A percentile compares a stretch with the other conserved stretches of the same genome.
Conservation (phyloP, 1,139 yeast species). For the Blastobotrys capitulatus region DNA sequence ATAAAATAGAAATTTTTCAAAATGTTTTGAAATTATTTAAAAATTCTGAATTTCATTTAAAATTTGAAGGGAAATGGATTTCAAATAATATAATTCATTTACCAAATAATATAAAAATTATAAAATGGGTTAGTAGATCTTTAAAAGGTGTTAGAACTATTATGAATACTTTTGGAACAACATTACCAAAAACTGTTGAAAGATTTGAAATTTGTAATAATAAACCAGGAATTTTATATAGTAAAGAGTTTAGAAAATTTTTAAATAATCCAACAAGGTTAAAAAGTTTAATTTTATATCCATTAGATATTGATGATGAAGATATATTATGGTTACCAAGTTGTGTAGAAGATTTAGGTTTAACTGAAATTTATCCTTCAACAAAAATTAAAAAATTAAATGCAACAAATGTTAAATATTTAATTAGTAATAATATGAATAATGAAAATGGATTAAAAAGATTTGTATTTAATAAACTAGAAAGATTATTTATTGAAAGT, state of each 20-base stretch:
- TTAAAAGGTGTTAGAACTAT: not conserved
- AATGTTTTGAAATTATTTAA: not conserved
- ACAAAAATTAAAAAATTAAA: not conserved
- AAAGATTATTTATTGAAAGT: conserved; percentile 1
- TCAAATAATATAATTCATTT: not conserved
- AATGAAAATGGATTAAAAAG: not conserved
- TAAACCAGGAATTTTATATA: not conserved
- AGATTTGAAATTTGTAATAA: conserved; percentile 1
- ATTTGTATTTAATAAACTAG: not conserved
- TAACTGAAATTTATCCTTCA: not conserved
- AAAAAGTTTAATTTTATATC: conserved; percentile 3
- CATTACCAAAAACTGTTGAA: not conserved
- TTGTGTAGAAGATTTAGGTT: conserved; percentile 5
- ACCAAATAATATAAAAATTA: not conserved
- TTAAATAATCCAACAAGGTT: not conserved
- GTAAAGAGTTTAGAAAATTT: not conserved
- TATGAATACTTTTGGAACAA: not conserved
- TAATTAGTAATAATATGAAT: conserved; percentile 1
- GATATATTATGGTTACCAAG: conserved; percentile 3
- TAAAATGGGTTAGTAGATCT: conserved; percentile 3
- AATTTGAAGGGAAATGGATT: not conserved
- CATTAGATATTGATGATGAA: conserved; percentile 1
- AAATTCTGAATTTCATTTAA: not conserved
- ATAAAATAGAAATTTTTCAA: not conserved
- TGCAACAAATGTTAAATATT: not conserved